phyloP scores from a whole-genome alignment of 139 green algal genomes.

The Chloropicon primus region DNA sequence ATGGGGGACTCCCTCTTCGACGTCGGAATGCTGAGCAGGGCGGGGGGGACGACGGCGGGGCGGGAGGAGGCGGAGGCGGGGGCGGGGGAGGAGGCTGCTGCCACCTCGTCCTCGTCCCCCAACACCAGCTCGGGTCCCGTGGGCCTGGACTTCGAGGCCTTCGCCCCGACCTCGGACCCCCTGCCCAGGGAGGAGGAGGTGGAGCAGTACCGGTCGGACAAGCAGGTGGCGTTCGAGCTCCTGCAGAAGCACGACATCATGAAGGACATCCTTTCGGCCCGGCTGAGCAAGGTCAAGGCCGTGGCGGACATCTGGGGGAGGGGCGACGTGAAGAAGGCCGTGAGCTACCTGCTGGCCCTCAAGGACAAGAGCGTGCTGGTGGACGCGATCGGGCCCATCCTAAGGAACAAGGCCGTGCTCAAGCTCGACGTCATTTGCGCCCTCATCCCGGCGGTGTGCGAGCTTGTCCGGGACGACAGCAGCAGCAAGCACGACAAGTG shows the following conservation, averaged over 20 bases:
- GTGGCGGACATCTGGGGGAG: slow-evolving; percentile 20
- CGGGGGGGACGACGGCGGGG: no score
- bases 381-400: slow-evolving; percentile 12
- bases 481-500: neutral
- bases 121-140: neutral
- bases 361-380: slow-evolving; percentile 16
- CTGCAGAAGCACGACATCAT: slow-evolving; percentile 1
- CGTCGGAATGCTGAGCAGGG: neutral
- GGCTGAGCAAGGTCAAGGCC: slow-evolving; percentile 7
- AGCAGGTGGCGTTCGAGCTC: slow-evolving; percentile 8
- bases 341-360: slow-evolving; percentile 5
- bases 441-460: slow-evolving; percentile 14
- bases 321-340: slow-evolving; percentile 17
- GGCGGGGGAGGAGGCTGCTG: no score
- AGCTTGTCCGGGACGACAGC: slow-evolving; percentile 24
- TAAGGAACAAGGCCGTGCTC: slow-evolving; percentile 4
- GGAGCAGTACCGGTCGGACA: neutral
- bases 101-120: neutral
- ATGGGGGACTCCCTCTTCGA: neutral
- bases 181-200: neutral
- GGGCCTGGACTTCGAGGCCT: slow-evolving; percentile 1
- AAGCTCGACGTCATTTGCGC: slow-evolving; percentile 18
- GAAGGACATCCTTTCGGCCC: neutral
- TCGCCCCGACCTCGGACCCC: neutral
- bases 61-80: no score